A percentile compares a stretch with the other conserved stretches of the same genome.
These are phyloP conservation scores for Colletotrichum orchidophilum DNA, from an alignment of 2,329 filamentous ascomycete genomes.

Conservation along the genomic window DNA sequence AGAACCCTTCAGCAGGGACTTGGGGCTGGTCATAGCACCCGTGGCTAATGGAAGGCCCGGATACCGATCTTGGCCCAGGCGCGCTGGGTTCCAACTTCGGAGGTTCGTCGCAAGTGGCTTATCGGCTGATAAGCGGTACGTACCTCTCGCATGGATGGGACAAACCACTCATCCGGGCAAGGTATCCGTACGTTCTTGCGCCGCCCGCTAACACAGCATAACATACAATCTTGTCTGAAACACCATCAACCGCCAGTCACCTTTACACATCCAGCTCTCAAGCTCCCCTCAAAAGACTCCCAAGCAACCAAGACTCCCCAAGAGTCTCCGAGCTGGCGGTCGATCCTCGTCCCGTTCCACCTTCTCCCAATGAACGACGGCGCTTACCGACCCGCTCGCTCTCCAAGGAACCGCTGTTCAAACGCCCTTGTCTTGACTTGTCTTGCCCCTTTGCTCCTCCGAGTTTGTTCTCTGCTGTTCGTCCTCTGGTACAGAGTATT, in stretches of 20 bases:
- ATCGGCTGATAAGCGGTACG: conserved; percentile 24
- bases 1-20: too few relatives aligned
- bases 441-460: neutral
- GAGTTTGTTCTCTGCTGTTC: neutral
- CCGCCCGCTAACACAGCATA: conserved; percentile 19
- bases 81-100: neutral
- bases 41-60: conserved; percentile 3
- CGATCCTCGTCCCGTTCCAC: conserved; percentile 9
- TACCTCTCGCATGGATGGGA: neutral
- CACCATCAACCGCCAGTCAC: conserved; percentile 25
- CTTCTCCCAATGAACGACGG: conserved; percentile 13
- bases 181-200: neutral
- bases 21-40: conserved; percentile 15
- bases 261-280: conserved; percentile 10
- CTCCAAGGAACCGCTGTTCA: neutral
- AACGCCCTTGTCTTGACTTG: neutral
- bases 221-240: conserved; percentile 34
- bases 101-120: conserved; percentile 13
- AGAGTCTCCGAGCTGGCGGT: conserved; percentile 1
- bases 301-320: neutral
- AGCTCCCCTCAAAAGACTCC: conserved; percentile 1
- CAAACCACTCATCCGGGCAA: neutral
- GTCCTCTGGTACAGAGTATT: neutral
- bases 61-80: conserved; percentile 1
- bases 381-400: conserved; percentile 11